A percentile compares a stretch with the other conserved stretches of the same genome.
These are phyloP conservation scores for Sergeia podlipaevii DNA, from an alignment of 208 protist species.

Conservation along the genomic window DNA sequence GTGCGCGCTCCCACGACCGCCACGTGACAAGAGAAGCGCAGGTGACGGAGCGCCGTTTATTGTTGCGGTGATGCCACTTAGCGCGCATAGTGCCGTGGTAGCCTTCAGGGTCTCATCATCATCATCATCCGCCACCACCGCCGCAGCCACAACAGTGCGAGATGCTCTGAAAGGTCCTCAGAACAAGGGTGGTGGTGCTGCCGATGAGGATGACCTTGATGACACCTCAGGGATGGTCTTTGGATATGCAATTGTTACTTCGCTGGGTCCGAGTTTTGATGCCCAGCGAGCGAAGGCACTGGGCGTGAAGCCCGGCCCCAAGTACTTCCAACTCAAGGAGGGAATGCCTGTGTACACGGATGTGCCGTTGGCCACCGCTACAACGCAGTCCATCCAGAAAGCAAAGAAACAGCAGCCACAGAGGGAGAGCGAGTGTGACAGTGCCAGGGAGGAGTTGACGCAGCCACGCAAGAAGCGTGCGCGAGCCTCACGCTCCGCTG, in stretches of 20 bases:
- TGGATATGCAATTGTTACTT: slow-evolving; percentile 60
- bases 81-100: slow-evolving; percentile 23
- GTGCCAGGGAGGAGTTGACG: neutral
- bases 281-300: slow-evolving; percentile 38
- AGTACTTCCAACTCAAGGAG: slow-evolving; percentile 69
- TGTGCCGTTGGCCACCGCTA: slow-evolving; percentile 11
- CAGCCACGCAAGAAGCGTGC: neutral
- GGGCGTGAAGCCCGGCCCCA: slow-evolving; percentile 58
- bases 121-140: no score
- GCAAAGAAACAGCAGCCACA: neutral
- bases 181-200: neutral
- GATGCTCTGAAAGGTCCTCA: neutral
- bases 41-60: slow-evolving; percentile 10
- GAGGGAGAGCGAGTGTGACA: neutral
- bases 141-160: neutral
- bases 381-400: neutral
- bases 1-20: slow-evolving; percentile 1
- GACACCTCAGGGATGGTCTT: slow-evolving; percentile 21
- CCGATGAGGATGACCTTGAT: neutral
- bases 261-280: slow-evolving; percentile 49
- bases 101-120: slow-evolving; percentile 30
- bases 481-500: neutral
- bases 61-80: slow-evolving; percentile 22
- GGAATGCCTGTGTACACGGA: slow-evolving; percentile 40
- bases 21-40: neutral